Evolutionary conservation across 768 basidiomycete species (phyloP).

Genomic region (Leccinum disarticulatum): DNA sequence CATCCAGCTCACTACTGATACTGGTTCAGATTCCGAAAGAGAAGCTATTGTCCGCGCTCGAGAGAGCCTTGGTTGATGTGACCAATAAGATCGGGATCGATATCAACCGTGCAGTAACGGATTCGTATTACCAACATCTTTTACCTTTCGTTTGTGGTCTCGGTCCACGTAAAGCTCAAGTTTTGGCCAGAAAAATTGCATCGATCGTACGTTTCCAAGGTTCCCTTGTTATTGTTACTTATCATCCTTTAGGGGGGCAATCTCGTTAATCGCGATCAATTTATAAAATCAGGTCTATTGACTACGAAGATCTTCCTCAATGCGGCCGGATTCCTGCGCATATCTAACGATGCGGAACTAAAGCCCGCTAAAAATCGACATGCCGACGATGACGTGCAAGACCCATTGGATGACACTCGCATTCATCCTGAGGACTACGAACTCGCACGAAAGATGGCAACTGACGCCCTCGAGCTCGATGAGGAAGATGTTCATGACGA

Average conservation of each 20-base stretch:
- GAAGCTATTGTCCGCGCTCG: conserved; percentile 77
- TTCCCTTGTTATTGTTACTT: neutral
- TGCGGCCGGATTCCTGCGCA: conserved; percentile 87
- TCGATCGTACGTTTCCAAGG: conserved; percentile 53
- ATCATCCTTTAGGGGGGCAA: conserved; percentile 68
- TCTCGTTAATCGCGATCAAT: conserved; percentile 82
- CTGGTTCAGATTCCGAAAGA: conserved; percentile 74
- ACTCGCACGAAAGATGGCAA: conserved; percentile 96
- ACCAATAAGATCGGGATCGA: conserved; percentile 94
- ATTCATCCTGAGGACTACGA: conserved; percentile 99
- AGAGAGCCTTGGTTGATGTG: conserved; percentile 85
- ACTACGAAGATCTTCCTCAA: conserved; percentile 91
- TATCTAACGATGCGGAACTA: conserved; percentile 67
- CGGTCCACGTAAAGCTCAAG: conserved; percentile 91
- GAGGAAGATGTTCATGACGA: conserved; percentile 94
- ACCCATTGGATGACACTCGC: conserved; percentile 92
- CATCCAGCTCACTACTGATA: conserved; percentile 10
- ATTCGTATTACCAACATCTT: conserved; percentile 84
- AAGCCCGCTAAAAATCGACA: conserved; percentile 61
- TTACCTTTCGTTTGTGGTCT: conserved; percentile 91
- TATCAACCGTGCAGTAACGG: conserved; percentile 88
- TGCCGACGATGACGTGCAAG: conserved; percentile 66
- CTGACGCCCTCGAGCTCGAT: conserved; percentile 94
- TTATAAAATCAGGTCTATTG: conserved; percentile 76
- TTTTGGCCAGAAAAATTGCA: conserved; percentile 77